A percentile compares a stretch with the other conserved stretches of the same genome.
phyloP scores from a whole-genome alignment of 2,329 filamentous ascomycete genomes.

The Didymellaceae sp. region DNA sequence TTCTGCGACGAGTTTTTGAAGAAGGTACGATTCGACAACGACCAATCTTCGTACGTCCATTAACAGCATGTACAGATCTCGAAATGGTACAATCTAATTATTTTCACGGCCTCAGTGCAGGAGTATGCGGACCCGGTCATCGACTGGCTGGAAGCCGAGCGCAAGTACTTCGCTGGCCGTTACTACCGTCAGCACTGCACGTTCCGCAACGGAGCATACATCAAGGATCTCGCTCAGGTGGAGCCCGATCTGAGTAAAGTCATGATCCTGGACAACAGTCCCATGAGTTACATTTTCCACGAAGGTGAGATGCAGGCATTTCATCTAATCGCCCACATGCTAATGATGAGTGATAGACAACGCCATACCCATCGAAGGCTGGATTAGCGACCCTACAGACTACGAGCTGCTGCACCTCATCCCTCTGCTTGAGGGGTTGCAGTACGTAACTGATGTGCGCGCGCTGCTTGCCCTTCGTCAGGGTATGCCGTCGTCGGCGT shows the following conservation, averaged over 20 bases:
- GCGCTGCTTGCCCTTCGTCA: constrained; percentile 87
- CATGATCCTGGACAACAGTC: constrained; percentile 98
- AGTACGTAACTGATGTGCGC: constrained; percentile 95
- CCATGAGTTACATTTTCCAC: constrained; percentile 97
- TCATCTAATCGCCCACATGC: no score
- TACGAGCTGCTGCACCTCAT: constrained; percentile 92
- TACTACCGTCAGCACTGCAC: constrained; percentile 99
- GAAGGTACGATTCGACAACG: constrained; percentile 60
- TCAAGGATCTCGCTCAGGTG: constrained; percentile 95
- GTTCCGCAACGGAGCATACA: constrained; percentile 92
- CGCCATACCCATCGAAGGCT: constrained; percentile 97
- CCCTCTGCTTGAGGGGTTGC: constrained; percentile 88
- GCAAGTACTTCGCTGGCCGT: constrained; percentile 91
- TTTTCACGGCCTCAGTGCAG: constrained; percentile 97
- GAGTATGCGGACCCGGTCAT: constrained; percentile 99
- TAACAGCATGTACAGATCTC: constrained; percentile 65
- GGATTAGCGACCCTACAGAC: constrained; percentile 98
- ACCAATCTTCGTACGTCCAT: constrained; percentile 2
- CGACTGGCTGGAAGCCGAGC: constrained; percentile 95
- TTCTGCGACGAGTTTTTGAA: constrained; percentile 96
- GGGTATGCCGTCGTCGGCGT: constrained; percentile 66
- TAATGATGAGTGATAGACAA: constrained; percentile 72
- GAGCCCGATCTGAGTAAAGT: constrained; percentile 97
- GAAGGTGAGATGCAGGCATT: constrained; percentile 86
- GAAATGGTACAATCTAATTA: constrained; percentile 97